Base-by-base conservation (phyloP, 169 alveolate genomes). In the Neospora caninum region DNA sequence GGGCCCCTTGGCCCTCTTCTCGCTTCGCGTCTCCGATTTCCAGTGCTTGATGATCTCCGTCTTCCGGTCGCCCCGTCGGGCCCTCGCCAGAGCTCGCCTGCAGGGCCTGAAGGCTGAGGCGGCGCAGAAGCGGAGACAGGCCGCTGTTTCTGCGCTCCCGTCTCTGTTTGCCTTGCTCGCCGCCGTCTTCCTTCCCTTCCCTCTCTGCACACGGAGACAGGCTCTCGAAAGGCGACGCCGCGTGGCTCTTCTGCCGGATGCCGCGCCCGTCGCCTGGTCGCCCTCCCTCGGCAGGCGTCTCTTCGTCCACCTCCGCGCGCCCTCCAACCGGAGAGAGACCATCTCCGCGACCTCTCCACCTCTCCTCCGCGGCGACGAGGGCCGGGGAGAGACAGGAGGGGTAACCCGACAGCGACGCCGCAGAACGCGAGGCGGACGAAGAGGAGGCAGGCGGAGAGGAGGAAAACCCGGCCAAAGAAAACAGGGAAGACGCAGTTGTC, bases 91-190 rank as follows among this genome's bases (percentile, higher is more conserved):
- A 13, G 22, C 58, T 49, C 58, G 58, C 22, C 58, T 13, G 4
- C 58, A 13, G 58, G 25, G 31, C 73, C 16, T 64, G 73, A 22
- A 78, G 86, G n/a, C 86, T 78, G 29, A 78, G 86, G 29, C 86
- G 86, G 43, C 45, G 86, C 39, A 78, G 86, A 2, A 78, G 45
- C 39, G 86, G 86, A 2, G 86, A 78, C n/a, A 78, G 45, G 49
- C 86, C 86, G 86, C 86, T 78, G 42, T 78, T 38, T n/a, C 86
- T 78, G 39, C 86, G 86, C 22, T 25, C 42, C 13, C 86, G 45
- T 20, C 10, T 38, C 86, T 4, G 27, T n/a, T 22, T n/a, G 43
- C 1, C 43, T 78, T 43, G 27, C 29, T 38, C 49, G 45, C 4
- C 86, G 9, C 27, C 39, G 86, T n/a, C 27, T 4, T 43, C 86